These are phyloP conservation scores for Coniferiporia sulphurascens DNA, from an alignment of 1,284 basidiomycete species.

Conservation along the genomic window DNA sequence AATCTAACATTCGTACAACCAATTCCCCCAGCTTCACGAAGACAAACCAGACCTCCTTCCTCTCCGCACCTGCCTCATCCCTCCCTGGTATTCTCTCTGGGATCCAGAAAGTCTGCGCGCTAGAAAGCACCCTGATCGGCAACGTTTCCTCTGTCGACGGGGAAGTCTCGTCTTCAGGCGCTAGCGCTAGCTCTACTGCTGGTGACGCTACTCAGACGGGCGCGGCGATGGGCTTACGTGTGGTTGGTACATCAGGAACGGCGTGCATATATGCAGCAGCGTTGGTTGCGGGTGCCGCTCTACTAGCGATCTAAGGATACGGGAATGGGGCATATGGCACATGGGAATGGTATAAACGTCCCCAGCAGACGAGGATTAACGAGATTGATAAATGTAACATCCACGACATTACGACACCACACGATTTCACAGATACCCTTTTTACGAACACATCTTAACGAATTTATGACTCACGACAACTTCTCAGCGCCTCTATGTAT, in stretches of 20 bases:
- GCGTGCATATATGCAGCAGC: background rate
- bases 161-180: slow-evolving; percentile 34
- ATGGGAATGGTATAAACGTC: no score
- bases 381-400: no score
- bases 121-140: slow-evolving; percentile 48
- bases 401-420: background rate
- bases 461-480: background rate
- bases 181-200: slow-evolving; percentile 8
- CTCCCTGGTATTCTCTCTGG: slow-evolving; percentile 44
- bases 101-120: slow-evolving; percentile 47
- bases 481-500: background rate
- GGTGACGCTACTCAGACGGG: background rate
- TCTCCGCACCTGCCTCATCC: slow-evolving; percentile 34
- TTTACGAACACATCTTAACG: background rate
- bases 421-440: background rate
- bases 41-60: slow-evolving; percentile 52
- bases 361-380: no score
- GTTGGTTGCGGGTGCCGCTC: background rate
- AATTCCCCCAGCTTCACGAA: slow-evolving; percentile 43
- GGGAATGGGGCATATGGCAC: no score
- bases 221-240: background rate
- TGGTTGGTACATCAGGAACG: background rate
- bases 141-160: slow-evolving; percentile 44
- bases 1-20: background rate
- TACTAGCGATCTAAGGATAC: background rate